phyloP scores from a whole-genome alignment of 2,329 filamentous ascomycete genomes.

The Uncinocarpus reesii region DNA sequence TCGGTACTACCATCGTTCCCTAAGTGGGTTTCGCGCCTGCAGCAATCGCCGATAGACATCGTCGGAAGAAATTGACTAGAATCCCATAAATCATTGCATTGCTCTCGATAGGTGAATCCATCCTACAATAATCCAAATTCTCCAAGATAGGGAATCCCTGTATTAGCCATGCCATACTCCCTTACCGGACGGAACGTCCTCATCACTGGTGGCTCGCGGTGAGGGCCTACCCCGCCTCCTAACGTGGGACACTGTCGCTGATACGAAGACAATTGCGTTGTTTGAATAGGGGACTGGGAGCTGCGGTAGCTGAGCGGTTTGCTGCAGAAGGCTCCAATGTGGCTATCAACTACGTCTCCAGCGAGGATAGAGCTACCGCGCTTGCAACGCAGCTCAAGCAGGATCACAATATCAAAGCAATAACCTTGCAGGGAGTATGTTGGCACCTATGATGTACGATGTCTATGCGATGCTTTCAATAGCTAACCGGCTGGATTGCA shows the following conservation, averaged over 20 bases:
- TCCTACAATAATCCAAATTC: too few relatives aligned
- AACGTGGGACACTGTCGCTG: too few relatives aligned
- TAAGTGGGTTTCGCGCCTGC: too few relatives aligned
- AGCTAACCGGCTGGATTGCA: slow-evolving; percentile 22
- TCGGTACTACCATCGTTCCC: too few relatives aligned
- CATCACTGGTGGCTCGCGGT: slow-evolving; percentile 56
- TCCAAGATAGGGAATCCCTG: too few relatives aligned
- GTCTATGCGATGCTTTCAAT: background rate
- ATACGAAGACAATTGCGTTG: background rate
- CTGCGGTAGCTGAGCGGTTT: slow-evolving; percentile 56
- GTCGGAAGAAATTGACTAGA: too few relatives aligned
- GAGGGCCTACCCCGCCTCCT: slow-evolving; percentile 21
- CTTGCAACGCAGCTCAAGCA: slow-evolving; percentile 47
- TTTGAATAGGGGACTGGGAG: slow-evolving; percentile 57
- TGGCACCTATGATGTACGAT: background rate
- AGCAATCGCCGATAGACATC: too few relatives aligned
- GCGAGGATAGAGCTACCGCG: slow-evolving; percentile 48
- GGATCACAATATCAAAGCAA: slow-evolving; percentile 43
- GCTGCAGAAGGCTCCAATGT: slow-evolving; percentile 58
- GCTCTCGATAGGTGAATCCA: too few relatives aligned
- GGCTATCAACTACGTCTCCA: slow-evolving; percentile 62
- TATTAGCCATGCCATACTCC: slow-evolving; percentile 48
- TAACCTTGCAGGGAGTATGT: slow-evolving; percentile 51
- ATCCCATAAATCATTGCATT: too few relatives aligned
- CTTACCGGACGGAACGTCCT: slow-evolving; percentile 53